Evolutionary conservation across 2,329 filamentous ascomycete species (phyloP).

Genomic region (Davidsoniella virescens): DNA sequence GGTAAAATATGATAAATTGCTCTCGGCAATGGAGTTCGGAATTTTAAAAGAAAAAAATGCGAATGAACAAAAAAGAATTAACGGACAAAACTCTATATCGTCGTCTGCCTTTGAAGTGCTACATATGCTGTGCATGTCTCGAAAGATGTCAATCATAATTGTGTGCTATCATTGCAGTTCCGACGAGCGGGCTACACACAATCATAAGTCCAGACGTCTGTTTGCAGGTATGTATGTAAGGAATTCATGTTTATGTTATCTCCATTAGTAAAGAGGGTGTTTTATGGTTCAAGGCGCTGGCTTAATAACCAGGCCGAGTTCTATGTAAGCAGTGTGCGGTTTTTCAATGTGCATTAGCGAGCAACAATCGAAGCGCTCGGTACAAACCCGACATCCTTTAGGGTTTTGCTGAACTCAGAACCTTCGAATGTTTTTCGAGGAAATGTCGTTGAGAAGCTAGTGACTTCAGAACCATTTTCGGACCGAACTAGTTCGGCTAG

Average conservation of each 20-base stretch:
- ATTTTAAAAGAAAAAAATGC: constrained; percentile 22
- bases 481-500: constrained; percentile 59
- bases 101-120: background rate
- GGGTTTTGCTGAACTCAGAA: constrained; percentile 68
- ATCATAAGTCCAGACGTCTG: too few species aligned
- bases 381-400: constrained; percentile 81
- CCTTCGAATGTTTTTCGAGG: constrained; percentile 66
- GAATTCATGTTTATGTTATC: too few species aligned
- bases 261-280: too few species aligned
- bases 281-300: too few species aligned
- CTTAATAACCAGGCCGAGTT: too few species aligned
- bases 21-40: constrained; percentile 27
- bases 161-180: too few species aligned
- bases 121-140: background rate
- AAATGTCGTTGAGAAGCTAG: constrained; percentile 71
- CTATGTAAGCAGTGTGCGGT: too few species aligned
- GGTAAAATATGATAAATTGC: constrained; percentile 24
- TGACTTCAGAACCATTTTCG: constrained; percentile 55
- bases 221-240: too few species aligned
- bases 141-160: too few species aligned
- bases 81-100: background rate
- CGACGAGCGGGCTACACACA: too few species aligned
- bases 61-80: constrained; percentile 15
- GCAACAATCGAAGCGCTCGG: constrained; percentile 64
- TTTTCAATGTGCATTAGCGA: too few species aligned